Evolutionary conservation across 139 green algal species (phyloP), one percentile per base, ranked within the genome.

Genomic region (Zygnema cylindricum): DNA sequence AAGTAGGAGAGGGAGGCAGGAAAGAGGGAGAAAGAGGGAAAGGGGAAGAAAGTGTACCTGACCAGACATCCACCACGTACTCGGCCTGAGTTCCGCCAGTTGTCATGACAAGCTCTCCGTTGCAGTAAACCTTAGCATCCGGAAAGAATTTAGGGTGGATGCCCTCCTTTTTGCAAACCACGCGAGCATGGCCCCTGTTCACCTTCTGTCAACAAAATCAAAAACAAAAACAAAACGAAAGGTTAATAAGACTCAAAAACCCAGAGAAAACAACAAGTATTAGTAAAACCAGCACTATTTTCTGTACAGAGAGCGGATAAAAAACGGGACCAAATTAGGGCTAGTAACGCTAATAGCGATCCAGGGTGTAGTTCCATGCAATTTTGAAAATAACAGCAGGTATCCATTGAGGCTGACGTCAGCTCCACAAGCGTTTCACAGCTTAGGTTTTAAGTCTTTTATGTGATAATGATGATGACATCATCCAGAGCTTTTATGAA

Each of bases 21-120:
- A 63, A 16, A 63, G 49, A 16, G 49, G 16, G 49, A 63, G 49
- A 16, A 16, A 63, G 49, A 63, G 49, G 16, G 49, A 63, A 16
- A 63, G 49, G 49, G 49, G 16, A 63, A 63, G 49, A 63, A 63
- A 63, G 49, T 41, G 1, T 81, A 87, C 97, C 97, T 2, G 92
- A 96, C 96, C 98, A 99, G 79, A 99, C 95, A 82, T 99, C 97
- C 42, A 99, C 97, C 85, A 95, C 95, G 93, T 98, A 98, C 25
- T 92, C 69, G 40, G 86, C 41, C 94, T 97, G 95, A 23, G 96
- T 98, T 85, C 97, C 97, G 69, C 94, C 95, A 11, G 96, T 92
- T 11, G 89, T 93, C 93, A 99, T 94, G 32, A 99, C 97, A 92
- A 98, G 94, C 90, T 98, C 96, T n/a, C 97, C 97, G 91, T 98